Conservation (phyloP, 768 basidiomycete genomes). For the Amanita rubescens region DNA sequence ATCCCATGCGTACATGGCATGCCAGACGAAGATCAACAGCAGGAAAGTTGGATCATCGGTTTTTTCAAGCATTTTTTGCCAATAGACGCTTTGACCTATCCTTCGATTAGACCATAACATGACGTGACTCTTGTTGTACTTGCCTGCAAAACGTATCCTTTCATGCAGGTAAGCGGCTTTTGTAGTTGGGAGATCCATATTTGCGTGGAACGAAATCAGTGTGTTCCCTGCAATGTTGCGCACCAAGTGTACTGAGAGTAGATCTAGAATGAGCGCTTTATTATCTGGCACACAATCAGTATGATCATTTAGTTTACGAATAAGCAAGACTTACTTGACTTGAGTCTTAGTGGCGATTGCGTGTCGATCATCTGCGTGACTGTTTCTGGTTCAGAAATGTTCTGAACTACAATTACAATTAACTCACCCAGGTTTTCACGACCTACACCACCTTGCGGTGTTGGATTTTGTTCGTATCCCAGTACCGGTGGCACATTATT, state of each 20-base stretch:
- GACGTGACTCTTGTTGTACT: background rate
- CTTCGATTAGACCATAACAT: background rate
- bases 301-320: background rate
- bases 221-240: conserved; percentile 38
- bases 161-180: conserved; percentile 35
- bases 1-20: conserved; percentile 57
- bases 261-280: conserved; percentile 33
- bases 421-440: background rate
- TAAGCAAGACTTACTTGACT: background rate
- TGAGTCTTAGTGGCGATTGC: conserved; percentile 26
- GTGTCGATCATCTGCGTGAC: conserved; percentile 26
- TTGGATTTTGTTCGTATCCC: conserved; percentile 8
- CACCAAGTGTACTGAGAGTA: conserved; percentile 42
- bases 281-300: conserved; percentile 12
- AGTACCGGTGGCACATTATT: conserved; percentile 11
- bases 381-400: background rate
- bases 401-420: too few species aligned
- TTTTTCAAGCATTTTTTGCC: conserved; percentile 36
- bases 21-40: conserved; percentile 48
- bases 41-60: conserved; percentile 50
- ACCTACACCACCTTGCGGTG: background rate
- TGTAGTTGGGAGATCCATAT: conserved; percentile 29
- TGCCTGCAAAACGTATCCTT: conserved; percentile 41
- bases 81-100: conserved; percentile 38
- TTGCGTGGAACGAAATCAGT: conserved; percentile 44